These are phyloP conservation scores for Acmispon strigosus DNA, from an alignment of 306 rosid species.

Conservation along the genomic window DNA sequence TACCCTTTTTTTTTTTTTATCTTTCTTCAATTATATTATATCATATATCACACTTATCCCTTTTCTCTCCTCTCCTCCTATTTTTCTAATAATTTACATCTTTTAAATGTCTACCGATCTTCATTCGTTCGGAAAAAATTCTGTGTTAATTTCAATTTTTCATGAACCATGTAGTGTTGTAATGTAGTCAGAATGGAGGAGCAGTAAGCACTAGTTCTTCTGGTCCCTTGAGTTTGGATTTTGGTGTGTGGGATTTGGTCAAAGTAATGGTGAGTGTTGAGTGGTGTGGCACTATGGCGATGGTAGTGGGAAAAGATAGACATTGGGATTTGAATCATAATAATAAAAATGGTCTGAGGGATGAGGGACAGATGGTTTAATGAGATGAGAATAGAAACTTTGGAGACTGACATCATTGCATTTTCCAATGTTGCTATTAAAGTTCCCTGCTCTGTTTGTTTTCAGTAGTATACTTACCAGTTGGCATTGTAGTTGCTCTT, in stretches of 20 bases:
- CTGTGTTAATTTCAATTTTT: background rate
- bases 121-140: too few species aligned
- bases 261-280: conserved; percentile 9
- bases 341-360: conserved; percentile 21
- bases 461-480: conserved; percentile 11
- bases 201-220: background rate
- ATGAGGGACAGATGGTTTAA: conserved; percentile 30
- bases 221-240: conserved; percentile 2
- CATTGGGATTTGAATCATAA: conserved; percentile 53
- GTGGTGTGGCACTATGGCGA: background rate
- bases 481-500: background rate
- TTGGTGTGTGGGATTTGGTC: conserved; percentile 7
- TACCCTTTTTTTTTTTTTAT: too few species aligned
- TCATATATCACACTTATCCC: too few species aligned
- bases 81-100: too few species aligned
- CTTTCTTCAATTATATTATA: too few species aligned
- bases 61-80: too few species aligned
- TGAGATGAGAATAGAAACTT: conserved; percentile 36
- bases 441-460: conserved; percentile 2
- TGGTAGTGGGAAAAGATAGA: conserved; percentile 30
- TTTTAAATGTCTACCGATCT: too few species aligned
- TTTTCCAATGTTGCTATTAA: conserved; percentile 44
- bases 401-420: conserved; percentile 23
- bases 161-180: conserved; percentile 4
- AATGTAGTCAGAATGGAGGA: background rate